Evolutionary conservation across 345 rosid genomes (phyloP).

Genomic region (Syzygium grande): DNA sequence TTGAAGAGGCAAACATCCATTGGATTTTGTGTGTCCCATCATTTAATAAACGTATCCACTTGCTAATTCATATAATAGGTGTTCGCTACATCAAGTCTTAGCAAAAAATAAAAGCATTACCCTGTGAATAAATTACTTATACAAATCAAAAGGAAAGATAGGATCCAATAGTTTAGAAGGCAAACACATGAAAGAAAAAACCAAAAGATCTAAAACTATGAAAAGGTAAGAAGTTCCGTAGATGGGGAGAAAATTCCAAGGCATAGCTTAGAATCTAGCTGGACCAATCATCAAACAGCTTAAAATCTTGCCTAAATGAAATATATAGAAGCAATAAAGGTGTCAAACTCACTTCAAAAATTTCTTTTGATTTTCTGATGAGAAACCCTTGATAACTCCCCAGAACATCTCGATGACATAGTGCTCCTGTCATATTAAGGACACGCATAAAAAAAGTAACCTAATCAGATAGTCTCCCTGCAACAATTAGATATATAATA

Average conservation of each 20-base stretch:
- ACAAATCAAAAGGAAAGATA: neutral
- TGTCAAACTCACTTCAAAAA: slow-evolving; percentile 68
- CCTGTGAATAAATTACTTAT: neutral
- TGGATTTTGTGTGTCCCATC: neutral
- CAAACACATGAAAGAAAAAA: neutral
- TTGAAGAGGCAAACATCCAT: neutral
- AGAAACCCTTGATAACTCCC: slow-evolving; percentile 88
- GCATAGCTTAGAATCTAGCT: neutral
- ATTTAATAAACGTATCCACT: neutral
- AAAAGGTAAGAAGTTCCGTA: neutral
- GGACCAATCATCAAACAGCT: neutral
- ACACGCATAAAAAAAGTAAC: neutral
- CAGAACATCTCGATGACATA: slow-evolving; percentile 96
- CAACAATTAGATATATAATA: neutral
- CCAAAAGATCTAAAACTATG: neutral
- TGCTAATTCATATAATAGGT: neutral
- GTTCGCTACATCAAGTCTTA: neutral
- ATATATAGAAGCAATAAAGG: neutral
- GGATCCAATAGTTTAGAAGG: neutral
- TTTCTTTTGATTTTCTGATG: slow-evolving; percentile 77
- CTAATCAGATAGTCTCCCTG: neutral
- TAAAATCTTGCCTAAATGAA: neutral
- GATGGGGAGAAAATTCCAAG: neutral
- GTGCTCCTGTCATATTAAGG: slow-evolving; percentile 61
- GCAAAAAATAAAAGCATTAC: neutral